These are phyloP conservation scores for Lignosus rhinocerotis DNA, from an alignment of 1,284 basidiomycete genomes.

Conservation along the genomic window DNA sequence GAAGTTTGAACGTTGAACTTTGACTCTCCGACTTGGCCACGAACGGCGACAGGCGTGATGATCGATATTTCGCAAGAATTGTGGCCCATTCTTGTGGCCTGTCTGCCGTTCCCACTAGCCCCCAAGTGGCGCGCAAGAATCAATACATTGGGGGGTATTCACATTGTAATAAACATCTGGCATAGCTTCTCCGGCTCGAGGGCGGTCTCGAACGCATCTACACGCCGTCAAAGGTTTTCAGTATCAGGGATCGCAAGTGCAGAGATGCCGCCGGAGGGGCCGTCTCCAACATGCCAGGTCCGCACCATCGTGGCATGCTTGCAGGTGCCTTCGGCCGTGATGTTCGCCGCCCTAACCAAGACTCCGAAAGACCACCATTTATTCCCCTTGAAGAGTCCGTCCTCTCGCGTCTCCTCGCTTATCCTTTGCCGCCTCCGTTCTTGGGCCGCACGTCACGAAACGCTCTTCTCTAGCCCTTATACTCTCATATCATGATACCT, in stretches of 20 bases:
- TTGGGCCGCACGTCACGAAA: background rate
- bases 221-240: background rate
- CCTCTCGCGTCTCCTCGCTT: slow-evolving; percentile 1
- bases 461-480: background rate
- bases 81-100: too few species aligned
- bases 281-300: slow-evolving; percentile 1
- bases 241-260: background rate
- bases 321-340: slow-evolving; percentile 1
- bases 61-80: too few species aligned
- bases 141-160: too few species aligned
- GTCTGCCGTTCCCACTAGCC: too few species aligned
- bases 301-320: background rate
- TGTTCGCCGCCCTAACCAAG: slow-evolving; percentile 1
- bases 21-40: too few species aligned
- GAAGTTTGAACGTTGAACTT: too few species aligned
- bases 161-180: background rate
- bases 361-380: slow-evolving; percentile 6
- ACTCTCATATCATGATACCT: background rate
- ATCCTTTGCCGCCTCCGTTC: slow-evolving; percentile 2
- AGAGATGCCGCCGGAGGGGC: background rate
- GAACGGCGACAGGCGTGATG: too few species aligned
- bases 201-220: slow-evolving; percentile 5
- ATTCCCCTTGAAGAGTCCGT: background rate
- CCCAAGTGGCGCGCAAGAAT: too few species aligned
- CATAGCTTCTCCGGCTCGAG: slow-evolving; percentile 10